Evolutionary conservation across 805 yeast species (phyloP), one percentile per base, ranked within the genome.

Genomic region (Candida insectorum): DNA sequence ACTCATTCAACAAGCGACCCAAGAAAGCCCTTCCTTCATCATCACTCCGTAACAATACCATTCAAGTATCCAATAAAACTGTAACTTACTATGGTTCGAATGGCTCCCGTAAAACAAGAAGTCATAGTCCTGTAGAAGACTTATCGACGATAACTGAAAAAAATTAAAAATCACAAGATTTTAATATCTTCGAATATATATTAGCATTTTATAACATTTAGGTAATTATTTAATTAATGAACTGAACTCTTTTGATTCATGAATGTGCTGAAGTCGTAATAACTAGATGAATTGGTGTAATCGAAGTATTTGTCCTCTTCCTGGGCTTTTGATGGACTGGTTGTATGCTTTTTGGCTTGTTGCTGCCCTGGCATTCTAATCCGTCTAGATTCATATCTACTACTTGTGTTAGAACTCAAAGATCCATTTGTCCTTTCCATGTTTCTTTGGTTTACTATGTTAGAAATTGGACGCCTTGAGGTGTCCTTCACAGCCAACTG

Each of bases 1-100:
- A 61, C 38, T 65, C 71, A 2, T 65, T 55, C 47, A 63, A 54
- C 36, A 60, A 62, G 28, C 58, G 48, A 34, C 71, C 73, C 3
- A 38, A 31, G 56, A 55, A 37, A 39, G 48, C n/a, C 34, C 51
- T 14, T 26, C 45, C 28, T 58, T 57, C 17, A 20, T 5, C 26
- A n/a, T 12, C 28, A 4, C 22, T 19, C 23, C 24, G 15, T 16
- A 43, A 56, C 4, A 63, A 58, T 36, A 64, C 60, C 35, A 63
- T 66, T 13, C 61, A 63, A 34, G 59, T 68, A 2, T 28, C 43
- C 6, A 56, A 53, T 31, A 66, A 60, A 34, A 65, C 71, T 1
- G 71, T 66, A n/a, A 66, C 73, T 2, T 63, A 62, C 28, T 66
- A 62, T 44, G 20, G 20, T 11, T 10, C 26, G 11, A 6, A 8